A percentile compares a stretch with the other conserved stretches of the same genome.
phyloP scores from a whole-genome alignment of 2,329 filamentous ascomycete genomes.

The Aureobasidium sp. region DNA sequence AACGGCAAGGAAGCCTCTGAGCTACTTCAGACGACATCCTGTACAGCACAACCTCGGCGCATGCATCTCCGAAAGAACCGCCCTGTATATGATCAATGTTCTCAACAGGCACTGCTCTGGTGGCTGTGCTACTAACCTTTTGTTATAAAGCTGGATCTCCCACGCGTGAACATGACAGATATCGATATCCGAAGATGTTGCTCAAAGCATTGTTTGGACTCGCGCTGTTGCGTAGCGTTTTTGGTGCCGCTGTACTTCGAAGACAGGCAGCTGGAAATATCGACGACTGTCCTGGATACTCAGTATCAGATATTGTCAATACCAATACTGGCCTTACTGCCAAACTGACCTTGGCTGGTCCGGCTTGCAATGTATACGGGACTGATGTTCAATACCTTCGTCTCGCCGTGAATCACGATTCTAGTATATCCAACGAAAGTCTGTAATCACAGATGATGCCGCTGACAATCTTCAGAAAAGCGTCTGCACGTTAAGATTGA shows the following conservation, averaged over 20 bases:
- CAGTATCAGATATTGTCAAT: slow-evolving; percentile 50
- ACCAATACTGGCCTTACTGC: slow-evolving; percentile 26
- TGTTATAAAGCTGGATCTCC: slow-evolving; percentile 3
- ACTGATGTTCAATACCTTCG: slow-evolving; percentile 48
- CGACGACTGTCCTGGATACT: slow-evolving; percentile 56
- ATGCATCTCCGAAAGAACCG: slow-evolving; percentile 1
- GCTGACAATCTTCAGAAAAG: slow-evolving; percentile 11
- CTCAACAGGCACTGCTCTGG: background rate
- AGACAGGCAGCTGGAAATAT: background rate
- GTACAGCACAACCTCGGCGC: background rate
- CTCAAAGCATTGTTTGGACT: background rate
- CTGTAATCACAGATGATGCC: background rate
- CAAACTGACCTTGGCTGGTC: slow-evolving; percentile 59
- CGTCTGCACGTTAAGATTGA: slow-evolving; percentile 67
- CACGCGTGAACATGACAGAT: background rate
- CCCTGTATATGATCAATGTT: slow-evolving; percentile 2
- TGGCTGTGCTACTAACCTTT: background rate
- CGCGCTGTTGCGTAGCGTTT: background rate
- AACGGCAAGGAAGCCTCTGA: background rate
- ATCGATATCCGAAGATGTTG: background rate
- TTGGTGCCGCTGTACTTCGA: background rate
- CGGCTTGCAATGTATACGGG: slow-evolving; percentile 55
- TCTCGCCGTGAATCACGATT: slow-evolving; percentile 55
- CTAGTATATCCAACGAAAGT: slow-evolving; percentile 27
- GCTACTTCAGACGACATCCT: background rate